A percentile compares a stretch with the other conserved stretches of the same genome.
Conservation (phyloP, 371 early-diverging fungal genomes). For the Mortierella sp. region DNA sequence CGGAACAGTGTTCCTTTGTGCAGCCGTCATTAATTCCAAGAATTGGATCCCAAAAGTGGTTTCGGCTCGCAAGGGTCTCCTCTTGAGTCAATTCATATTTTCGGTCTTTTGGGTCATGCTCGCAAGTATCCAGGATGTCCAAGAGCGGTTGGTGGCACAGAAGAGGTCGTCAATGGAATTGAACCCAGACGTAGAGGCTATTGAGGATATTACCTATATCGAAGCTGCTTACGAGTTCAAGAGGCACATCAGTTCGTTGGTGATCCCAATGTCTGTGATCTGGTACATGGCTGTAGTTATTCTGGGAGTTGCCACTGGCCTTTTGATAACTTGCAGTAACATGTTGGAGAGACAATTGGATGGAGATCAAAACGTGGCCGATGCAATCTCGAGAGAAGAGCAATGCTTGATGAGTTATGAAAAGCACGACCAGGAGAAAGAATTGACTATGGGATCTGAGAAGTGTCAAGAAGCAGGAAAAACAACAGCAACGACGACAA, state of each 20-base stretch:
- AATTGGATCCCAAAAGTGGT: constrained; percentile 27
- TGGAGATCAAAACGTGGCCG: constrained; percentile 2
- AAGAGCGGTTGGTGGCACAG: constrained; percentile 17
- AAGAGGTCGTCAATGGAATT: too few species aligned
- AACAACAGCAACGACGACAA: not conserved
- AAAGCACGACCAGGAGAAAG: constrained; percentile 7
- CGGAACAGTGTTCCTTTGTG: constrained; percentile 3
- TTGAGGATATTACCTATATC: not conserved
- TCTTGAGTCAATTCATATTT: constrained; percentile 37
- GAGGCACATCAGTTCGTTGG: constrained; percentile 7
- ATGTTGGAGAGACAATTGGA: constrained; percentile 22
- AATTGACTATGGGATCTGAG: not conserved
- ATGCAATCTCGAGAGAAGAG: not conserved
- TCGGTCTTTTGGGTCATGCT: constrained; percentile 33
- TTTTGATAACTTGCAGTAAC: constrained; percentile 29
- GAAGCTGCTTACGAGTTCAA: constrained; percentile 2
- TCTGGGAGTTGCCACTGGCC: constrained; percentile 30
- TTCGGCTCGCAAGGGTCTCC: constrained; percentile 26
- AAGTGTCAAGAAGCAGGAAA: constrained; percentile 3
- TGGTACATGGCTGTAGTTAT: constrained; percentile 29
- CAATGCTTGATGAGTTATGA: constrained; percentile 1
- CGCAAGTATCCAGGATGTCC: constrained; percentile 33
- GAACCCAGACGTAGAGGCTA: not conserved
- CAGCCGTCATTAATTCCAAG: constrained; percentile 12
- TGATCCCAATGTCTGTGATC: constrained; percentile 17